Evolutionary conservation across 2,329 filamentous ascomycete genomes (phyloP).

Genomic region (Raffaelea albimanens): DNA sequence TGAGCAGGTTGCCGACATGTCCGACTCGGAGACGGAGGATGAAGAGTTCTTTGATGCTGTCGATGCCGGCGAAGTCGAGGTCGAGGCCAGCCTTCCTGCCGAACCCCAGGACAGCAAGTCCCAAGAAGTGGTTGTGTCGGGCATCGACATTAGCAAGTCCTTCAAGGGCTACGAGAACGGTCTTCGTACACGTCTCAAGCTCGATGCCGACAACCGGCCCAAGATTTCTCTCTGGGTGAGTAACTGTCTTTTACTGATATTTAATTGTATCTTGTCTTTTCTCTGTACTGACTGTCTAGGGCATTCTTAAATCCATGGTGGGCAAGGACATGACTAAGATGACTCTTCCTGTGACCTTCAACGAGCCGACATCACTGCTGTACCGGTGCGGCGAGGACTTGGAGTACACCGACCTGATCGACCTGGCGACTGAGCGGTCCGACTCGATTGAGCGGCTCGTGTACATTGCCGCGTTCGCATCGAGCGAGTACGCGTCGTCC

Average conservation of each 20-base stretch:
- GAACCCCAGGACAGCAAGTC: constrained; percentile 15
- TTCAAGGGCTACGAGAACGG: constrained; percentile 91
- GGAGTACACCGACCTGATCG: constrained; percentile 91
- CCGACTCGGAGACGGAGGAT: constrained; percentile 71
- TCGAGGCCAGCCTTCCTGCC: constrained; percentile 52
- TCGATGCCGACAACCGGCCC: constrained; percentile 86
- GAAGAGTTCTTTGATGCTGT: constrained; percentile 97
- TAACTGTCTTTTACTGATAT: constrained; percentile 9
- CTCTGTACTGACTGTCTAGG: constrained; percentile 39
- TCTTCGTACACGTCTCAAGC: constrained; percentile 66
- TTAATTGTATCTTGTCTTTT: not conserved
- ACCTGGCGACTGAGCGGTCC: constrained; percentile 72
- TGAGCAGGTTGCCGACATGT: constrained; percentile 60
- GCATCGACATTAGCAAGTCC: constrained; percentile 60
- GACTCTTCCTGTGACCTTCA: constrained; percentile 96
- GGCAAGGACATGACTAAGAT: constrained; percentile 99
- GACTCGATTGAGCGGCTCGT: constrained; percentile 89
- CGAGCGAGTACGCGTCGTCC: constrained; percentile 92
- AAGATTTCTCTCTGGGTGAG: constrained; percentile 94
- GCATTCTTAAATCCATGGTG: constrained; percentile 98
- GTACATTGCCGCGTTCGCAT: constrained; percentile 91
- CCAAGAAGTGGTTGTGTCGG: constrained; percentile 27
- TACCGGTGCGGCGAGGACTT: constrained; percentile 96
- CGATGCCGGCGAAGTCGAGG: constrained; percentile 82
- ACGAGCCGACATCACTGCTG: constrained; percentile 90